Conservation (phyloP, 2,329 filamentous ascomycete genomes). For the Ceratocystis diversiconidia region DNA sequence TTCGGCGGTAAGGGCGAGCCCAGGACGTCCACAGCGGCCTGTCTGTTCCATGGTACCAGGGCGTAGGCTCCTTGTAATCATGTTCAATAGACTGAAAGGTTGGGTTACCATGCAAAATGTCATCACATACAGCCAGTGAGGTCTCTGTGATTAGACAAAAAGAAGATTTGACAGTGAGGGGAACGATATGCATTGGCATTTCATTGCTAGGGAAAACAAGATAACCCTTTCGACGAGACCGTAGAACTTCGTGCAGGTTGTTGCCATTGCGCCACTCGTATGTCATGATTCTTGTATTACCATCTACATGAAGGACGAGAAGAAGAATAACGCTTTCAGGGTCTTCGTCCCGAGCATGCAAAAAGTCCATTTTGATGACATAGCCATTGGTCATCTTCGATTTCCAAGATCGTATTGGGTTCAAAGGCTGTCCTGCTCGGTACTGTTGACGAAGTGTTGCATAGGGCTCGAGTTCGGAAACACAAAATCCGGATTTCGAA, state of each 20-base stretch:
- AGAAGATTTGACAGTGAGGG: constrained; percentile 53
- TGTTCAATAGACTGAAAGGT: constrained; percentile 34
- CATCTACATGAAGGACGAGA: constrained; percentile 40
- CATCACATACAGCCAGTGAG: constrained; percentile 42
- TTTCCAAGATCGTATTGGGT: constrained; percentile 40
- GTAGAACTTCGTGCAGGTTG: constrained; percentile 32
- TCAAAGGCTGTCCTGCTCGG: constrained; percentile 30
- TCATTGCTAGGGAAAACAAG: constrained; percentile 33
- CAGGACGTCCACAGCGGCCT: constrained; percentile 67
- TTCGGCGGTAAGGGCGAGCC: constrained; percentile 60
- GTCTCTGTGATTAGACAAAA: constrained; percentile 54
- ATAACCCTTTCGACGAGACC: constrained; percentile 33
- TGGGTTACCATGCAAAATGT: constrained; percentile 38
- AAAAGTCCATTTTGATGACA: constrained; percentile 78
- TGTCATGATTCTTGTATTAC: constrained; percentile 37
- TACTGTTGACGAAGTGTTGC: constrained; percentile 38
- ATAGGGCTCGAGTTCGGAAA: constrained; percentile 54
- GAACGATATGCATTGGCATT: constrained; percentile 57
- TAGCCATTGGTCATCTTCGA: constrained; percentile 46
- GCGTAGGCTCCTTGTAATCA: constrained; percentile 28
- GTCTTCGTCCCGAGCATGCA: constrained; percentile 59
- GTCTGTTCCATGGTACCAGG: constrained; percentile 33
- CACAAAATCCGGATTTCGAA: constrained; percentile 52
- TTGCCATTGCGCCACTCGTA: constrained; percentile 48
- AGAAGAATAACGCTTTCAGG: constrained; percentile 62